phyloP scores from a whole-genome alignment of 2,329 filamentous ascomycete genomes.

The Lachnellula subtilissima region DNA sequence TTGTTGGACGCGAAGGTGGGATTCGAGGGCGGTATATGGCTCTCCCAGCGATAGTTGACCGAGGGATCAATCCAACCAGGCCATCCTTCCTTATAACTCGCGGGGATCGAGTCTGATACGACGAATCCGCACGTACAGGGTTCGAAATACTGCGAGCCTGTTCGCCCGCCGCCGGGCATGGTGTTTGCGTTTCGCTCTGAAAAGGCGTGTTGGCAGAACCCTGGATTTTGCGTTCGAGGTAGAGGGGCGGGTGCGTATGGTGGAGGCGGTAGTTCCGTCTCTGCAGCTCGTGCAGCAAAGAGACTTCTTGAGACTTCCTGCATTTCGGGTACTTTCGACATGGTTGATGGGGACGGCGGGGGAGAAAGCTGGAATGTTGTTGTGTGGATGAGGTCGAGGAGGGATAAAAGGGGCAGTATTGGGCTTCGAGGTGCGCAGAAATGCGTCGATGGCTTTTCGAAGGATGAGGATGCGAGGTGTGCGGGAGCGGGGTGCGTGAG shows the following conservation, averaged over 20 bases:
- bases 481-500: background rate
- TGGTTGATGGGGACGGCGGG: background rate
- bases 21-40: conserved; percentile 13
- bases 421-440: background rate
- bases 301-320: background rate
- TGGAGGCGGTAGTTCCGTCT: conserved; percentile 4
- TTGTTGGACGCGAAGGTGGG: background rate
- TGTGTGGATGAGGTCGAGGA: background rate
- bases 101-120: conserved; percentile 16
- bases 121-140: conserved; percentile 19
- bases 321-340: background rate
- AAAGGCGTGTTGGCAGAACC: conserved; percentile 24
- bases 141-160: conserved; percentile 17
- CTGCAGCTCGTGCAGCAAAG: background rate
- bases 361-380: background rate
- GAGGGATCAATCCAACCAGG: conserved; percentile 23
- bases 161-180: conserved; percentile 20
- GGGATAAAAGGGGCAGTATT: background rate
- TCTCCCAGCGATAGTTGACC: conserved; percentile 26
- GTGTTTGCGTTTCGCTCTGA: conserved; percentile 20
- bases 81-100: conserved; percentile 19
- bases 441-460: background rate
- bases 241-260: conserved; percentile 1
- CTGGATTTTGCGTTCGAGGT: conserved; percentile 15
- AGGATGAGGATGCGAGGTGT: background rate